Base-by-base conservation (phyloP, 2,329 filamentous ascomycete species). In the Drechslera avenae region DNA sequence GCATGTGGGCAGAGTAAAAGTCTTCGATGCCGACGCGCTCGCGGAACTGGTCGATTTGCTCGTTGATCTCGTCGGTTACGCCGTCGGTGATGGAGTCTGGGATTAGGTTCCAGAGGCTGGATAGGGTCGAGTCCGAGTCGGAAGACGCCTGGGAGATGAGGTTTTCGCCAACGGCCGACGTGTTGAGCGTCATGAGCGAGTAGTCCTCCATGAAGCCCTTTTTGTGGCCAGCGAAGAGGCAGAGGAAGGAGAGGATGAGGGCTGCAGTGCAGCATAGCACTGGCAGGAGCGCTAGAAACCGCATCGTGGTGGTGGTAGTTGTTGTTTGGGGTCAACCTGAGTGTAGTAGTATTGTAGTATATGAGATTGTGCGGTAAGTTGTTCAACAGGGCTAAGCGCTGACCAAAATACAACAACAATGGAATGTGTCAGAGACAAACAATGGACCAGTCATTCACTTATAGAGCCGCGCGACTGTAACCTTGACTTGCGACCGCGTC, bases 1-100 rank as follows among this genome's bases (percentile, higher is more conserved):
- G 79, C 47, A 86, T 63, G 66, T 87, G 83, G 13, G 81, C 76
- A 16, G 78, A 80, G 73, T 87, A 87, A 71, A 83, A 87, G 68
- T 86, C 80, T 33, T 82, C 76, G 30, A 86, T 75, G 31, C 82
- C 81, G 13, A 85, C 70, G 14, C 75, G 68, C 37, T 76, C 67
- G 16, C 79, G 77, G 19, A 82, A 65, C 47, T 79, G 68, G 61
- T 79, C 73, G 46, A 82, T 67, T 31, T 73, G 67, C 46, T 73
- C 63, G 50, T 75, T 59, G 56, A 72, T 66, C 31, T 51, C 43
- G 9, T 49, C 37, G 35, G 56, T 68, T 46, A 77, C 59, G 50
- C 60, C 49, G 54, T 72, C 59, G 39, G 71, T 66, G 41, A 76
- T 65, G 30, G 67, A 59, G 50, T 74, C 62, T 34, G 71, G 67